Evolutionary conservation across 2,329 filamentous ascomycete species (phyloP).

Genomic region (Fusarium sp.): DNA sequence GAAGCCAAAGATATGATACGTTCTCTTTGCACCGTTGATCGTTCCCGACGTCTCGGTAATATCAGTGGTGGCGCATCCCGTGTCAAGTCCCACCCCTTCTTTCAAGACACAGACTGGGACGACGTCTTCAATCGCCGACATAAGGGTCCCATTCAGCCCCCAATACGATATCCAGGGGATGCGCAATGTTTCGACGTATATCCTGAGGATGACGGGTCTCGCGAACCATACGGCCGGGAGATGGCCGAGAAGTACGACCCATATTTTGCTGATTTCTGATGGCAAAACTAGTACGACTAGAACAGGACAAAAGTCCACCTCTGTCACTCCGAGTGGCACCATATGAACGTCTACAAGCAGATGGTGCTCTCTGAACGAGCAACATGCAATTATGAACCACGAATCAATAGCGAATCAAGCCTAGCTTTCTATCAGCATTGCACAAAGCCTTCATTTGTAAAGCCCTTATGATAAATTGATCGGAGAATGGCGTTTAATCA

Average conservation of each 20-base stretch:
- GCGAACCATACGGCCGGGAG: conserved; percentile 75
- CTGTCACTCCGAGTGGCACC: background rate
- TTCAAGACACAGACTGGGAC: conserved; percentile 78
- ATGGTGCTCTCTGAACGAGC: background rate
- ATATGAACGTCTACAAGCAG: background rate
- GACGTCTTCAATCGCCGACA: conserved; percentile 72
- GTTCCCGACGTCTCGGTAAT: conserved; percentile 81
- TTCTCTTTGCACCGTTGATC: conserved; percentile 81
- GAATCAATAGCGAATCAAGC: conserved; percentile 24
- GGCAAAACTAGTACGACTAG: background rate
- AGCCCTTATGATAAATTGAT: conserved; percentile 9
- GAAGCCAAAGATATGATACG: conserved; percentile 80
- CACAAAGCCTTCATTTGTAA: background rate
- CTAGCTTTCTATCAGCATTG: conserved; percentile 12
- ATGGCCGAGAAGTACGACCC: conserved; percentile 75
- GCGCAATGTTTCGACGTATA: conserved; percentile 86
- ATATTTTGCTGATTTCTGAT: conserved; percentile 73
- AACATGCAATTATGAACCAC: conserved; percentile 17
- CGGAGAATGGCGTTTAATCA: conserved; percentile 31
- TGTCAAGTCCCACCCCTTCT: conserved; percentile 83
- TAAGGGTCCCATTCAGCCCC: conserved; percentile 79
- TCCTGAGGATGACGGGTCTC: conserved; percentile 76
- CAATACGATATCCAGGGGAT: conserved; percentile 76
- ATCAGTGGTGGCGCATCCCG: conserved; percentile 76
- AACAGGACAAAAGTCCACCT: conserved; percentile 1